Evolutionary conservation across 1,284 basidiomycete species (phyloP), one percentile per base, ranked within the genome.

Genomic region (Apiotrichum gracile): DNA sequence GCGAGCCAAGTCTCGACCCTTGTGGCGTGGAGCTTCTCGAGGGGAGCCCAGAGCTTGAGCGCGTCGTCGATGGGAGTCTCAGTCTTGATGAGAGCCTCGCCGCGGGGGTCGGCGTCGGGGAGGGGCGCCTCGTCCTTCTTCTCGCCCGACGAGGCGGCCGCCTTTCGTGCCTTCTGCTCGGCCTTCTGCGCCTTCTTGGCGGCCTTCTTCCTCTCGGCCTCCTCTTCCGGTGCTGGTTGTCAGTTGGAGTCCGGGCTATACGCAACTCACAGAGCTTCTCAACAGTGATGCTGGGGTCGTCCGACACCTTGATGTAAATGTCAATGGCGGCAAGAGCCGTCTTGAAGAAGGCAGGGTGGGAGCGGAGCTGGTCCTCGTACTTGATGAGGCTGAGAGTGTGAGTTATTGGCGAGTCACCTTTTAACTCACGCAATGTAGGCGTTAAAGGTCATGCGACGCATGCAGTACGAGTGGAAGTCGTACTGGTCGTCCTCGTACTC

Each of bases 401-500:
- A 49, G 29, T 2, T 22, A 47, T n/a, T 51, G 5, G 51, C 29
- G 26, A 37, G 19, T 19, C 24, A 8, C n/a, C n/a, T 13, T 3
- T n/a, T n/a, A 22, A 68, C 77, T 58, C 64, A 93, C 91, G 84
- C 81, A 49, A 88, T 64, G 72, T 98, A 98, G 14, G 88, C 82
- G 46, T 85, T 85, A 35, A 98, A 76, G 4, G 89, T 96, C 70
- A 87, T 89, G 66, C 90, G 91, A 43, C 96, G 85, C 66, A 97
- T 69, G 63, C 90, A 89, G 75, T 98, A 99, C 8, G 86, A 85
- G 73, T 99, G 96, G 80, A 98, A 99, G 74, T 99, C 96, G 66
- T 90, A 94, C 75, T 98, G 93, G 70, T 98, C 96, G 62, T 97
- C 91, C 66, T 93, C 89, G 61, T 91, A 83, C 52, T 89, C 88